Evolutionary conservation across 352 stramenopile species (phyloP), one percentile per base, ranked within the genome.

Genomic region (Phytophthora pini): DNA sequence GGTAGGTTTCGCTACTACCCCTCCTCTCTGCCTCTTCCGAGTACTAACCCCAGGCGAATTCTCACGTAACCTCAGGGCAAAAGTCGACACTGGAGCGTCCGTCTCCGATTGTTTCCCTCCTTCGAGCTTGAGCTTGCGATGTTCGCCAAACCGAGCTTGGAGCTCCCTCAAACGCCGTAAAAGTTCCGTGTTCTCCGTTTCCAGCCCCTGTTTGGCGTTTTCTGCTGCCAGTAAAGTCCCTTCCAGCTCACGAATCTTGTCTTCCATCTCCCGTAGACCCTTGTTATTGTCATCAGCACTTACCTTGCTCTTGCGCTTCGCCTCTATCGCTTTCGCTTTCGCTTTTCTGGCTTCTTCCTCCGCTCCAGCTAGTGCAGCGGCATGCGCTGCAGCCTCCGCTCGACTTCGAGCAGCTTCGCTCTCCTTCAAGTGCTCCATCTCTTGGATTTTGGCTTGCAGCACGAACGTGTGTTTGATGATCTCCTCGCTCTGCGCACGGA

Each of bases 391-490:
- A n/a, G 68, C 61, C 38, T 82, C 77, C 0, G 70, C 70, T 29
- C 63, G 62, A 12, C 70, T 61, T 0, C 77, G 80, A 46, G 65
- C 51, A 11, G 70, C 50, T 62, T 90, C 83, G 36, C 54, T 82
- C 13, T 90, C 83, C 36, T 80, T 84, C 9, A 79, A 67, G 8
- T 59, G 67, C n/a, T 89, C 84, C 31, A 81, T 61, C 32, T 92
- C 81, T n/a, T 79, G 71, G 0, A 70, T 76, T 29, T 88, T 86
- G 1, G 76, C 56, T 32, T 80, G 72, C 13, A 89, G 60, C 22
- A 92, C 70, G 11, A 90, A 79, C 1, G 78, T 80, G 48, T 87
- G 78, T 55, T 89, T 88, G n/a, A 79, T 57, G 17, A 92, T 72
- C 52, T 90, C 84, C 26, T 87, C 81, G 4, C 41, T 63, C 17